A percentile compares a stretch with the other conserved stretches of the same genome.
phyloP scores from a whole-genome alignment of 495 filamentous ascomycete species.

The Lasiosphaeria hispida region DNA sequence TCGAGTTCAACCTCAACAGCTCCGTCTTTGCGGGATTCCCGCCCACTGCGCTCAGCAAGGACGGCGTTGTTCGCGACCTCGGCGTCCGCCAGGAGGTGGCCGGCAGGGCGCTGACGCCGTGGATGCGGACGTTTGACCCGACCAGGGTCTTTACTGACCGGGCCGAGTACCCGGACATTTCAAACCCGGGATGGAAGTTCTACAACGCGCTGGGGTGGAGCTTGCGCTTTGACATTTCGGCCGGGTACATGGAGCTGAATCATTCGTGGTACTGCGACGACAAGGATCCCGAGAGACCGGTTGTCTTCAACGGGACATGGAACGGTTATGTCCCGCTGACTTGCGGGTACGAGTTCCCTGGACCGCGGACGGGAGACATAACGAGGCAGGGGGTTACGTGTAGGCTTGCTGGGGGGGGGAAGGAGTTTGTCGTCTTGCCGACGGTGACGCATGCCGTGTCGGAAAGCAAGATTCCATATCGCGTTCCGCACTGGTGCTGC shows the following conservation, averaged over 20 bases:
- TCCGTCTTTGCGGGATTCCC: neutral
- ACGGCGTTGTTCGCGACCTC: neutral
- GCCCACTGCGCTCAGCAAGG: neutral
- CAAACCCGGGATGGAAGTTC: conserved; percentile 2
- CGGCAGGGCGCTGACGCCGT: neutral
- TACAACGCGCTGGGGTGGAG: conserved; percentile 9
- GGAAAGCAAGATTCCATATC: conserved; percentile 3
- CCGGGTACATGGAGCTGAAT: conserved; percentile 9
- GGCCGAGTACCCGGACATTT: neutral
- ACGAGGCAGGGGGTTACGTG: neutral
- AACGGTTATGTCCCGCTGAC: conserved; percentile 7
- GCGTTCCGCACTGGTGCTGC: neutral
- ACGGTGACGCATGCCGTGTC: neutral
- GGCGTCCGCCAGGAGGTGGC: neutral
- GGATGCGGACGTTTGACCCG: conserved; percentile 2
- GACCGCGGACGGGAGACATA: neutral
- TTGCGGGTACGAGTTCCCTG: conserved; percentile 6
- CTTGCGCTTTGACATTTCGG: neutral
- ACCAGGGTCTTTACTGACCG: neutral
- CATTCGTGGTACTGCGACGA: conserved; percentile 12
- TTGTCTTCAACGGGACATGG: conserved; percentile 13
- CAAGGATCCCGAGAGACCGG: neutral
- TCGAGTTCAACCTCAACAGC: conserved; percentile 7
- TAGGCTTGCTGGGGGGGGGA: neutral
- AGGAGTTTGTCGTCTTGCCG: conserved; percentile 2